phyloP scores from a whole-genome alignment of 148 eudicot species.

The Chenopodium suecicum region DNA sequence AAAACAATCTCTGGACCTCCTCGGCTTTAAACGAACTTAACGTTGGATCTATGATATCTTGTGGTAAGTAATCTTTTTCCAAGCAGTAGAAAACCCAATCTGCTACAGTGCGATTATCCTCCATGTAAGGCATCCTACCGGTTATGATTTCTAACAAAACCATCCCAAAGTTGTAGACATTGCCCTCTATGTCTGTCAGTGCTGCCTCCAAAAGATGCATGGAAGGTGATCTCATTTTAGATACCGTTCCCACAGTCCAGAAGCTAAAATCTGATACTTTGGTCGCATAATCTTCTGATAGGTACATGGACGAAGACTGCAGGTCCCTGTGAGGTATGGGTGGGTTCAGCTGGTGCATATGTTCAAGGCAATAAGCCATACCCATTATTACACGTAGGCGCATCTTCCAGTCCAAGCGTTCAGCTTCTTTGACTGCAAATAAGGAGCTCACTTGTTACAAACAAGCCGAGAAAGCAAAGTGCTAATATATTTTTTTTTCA shows the following conservation, averaged over 20 bases:
- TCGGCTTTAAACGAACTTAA: constrained; percentile 44
- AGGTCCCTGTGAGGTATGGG: constrained; percentile 58
- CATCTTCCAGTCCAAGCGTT: constrained; percentile 82
- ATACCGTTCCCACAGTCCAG: constrained; percentile 47
- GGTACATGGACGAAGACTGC: constrained; percentile 66
- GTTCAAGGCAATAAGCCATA: constrained; percentile 81
- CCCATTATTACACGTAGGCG: constrained; percentile 82
- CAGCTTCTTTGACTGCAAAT: constrained; percentile 79
- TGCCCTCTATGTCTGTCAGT: constrained; percentile 43
- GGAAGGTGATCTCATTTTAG: constrained; percentile 56
- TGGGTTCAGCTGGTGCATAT: constrained; percentile 76
- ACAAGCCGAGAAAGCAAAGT: not conserved
- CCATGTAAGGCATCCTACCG: constrained; percentile 63
- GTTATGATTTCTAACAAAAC: constrained; percentile 74
- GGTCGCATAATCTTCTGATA: constrained; percentile 90
- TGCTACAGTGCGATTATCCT: constrained; percentile 38
- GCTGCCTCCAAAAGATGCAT: constrained; percentile 48
- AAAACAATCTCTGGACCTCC: constrained; percentile 43
- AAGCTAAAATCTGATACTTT: constrained; percentile 84
- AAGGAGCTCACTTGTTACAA: not conserved
- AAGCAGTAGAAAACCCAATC: constrained; percentile 61
- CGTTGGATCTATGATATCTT: constrained; percentile 65
- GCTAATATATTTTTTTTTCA: not conserved
- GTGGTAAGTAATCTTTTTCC: constrained; percentile 36
- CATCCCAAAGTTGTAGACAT: constrained; percentile 73